These are phyloP conservation scores for Scutellaria galericulata DNA, from an alignment of 257 asterid genomes.

Conservation along the genomic window DNA sequence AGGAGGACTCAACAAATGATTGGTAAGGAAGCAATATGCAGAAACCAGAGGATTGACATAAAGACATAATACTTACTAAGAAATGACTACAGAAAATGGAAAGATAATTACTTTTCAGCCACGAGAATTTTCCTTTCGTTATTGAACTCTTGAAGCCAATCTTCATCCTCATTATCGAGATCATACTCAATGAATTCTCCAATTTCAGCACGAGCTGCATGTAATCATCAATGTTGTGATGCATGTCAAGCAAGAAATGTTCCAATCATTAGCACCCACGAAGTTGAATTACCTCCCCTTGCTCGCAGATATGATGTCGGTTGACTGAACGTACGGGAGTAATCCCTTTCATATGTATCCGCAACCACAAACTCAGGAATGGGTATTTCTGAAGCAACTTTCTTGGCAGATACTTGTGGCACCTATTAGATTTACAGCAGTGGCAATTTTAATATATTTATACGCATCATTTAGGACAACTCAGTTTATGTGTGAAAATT, in stretches of 20 bases:
- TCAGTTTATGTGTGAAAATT: neutral
- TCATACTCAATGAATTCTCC: constrained; percentile 99
- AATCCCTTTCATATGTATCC: constrained; percentile 96
- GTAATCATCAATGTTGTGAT: constrained; percentile 31
- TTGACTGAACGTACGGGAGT: constrained; percentile 84
- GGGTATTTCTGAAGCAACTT: constrained; percentile 87
- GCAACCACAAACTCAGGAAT: constrained; percentile 90
- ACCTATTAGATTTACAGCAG: constrained; percentile 50
- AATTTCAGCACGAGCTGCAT: constrained; percentile 91
- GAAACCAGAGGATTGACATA: neutral
- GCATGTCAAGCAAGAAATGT: neutral
- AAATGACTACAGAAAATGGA: constrained; percentile 29
- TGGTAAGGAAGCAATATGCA: neutral
- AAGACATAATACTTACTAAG: constrained; percentile 2
- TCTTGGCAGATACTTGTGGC: constrained; percentile 68
- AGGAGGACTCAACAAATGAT: neutral
- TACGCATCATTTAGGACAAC: neutral
- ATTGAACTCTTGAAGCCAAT: constrained; percentile 90
- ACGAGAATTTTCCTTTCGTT: constrained; percentile 67
- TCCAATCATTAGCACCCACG: constrained; percentile 27
- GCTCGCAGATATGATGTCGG: constrained; percentile 92
- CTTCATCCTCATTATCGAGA: constrained; percentile 99
- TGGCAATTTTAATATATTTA: neutral
- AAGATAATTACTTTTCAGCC: constrained; percentile 69
- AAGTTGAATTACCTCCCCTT: constrained; percentile 75